Percentiles rank a stretch among this genome's conserved stretches.
phyloP scores from a whole-genome alignment of 257 asterid species.

The Linderniella brevidens region DNA sequence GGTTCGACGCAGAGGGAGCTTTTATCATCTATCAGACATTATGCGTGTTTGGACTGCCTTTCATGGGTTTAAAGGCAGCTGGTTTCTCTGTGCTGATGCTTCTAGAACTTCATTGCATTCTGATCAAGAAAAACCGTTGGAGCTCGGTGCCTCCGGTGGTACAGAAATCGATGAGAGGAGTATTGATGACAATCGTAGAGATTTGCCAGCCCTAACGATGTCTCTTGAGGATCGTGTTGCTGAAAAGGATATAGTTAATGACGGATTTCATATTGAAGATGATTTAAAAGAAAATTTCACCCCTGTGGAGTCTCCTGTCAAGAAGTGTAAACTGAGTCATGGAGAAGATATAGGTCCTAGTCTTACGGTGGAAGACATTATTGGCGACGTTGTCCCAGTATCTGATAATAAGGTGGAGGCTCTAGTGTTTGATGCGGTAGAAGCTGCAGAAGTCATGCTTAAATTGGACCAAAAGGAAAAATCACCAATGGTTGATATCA shows the following conservation, averaged over 20 bases:
- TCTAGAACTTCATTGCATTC: slow-evolving; percentile 10
- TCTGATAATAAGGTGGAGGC: slow-evolving; percentile 2
- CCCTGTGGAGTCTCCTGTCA: slow-evolving; percentile 13
- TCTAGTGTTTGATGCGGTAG: slow-evolving; percentile 8
- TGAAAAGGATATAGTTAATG: slow-evolving; percentile 11
- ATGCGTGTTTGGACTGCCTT: slow-evolving; percentile 42
- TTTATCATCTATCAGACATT: slow-evolving; percentile 43
- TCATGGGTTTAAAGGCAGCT: slow-evolving; percentile 16
- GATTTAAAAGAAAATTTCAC: slow-evolving; percentile 9
- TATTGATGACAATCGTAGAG: slow-evolving; percentile 8
- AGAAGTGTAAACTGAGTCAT: slow-evolving; percentile 22
- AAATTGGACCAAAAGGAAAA: slow-evolving; percentile 9
- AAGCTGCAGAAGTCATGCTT: slow-evolving; percentile 7
- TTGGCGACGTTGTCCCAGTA: neutral
- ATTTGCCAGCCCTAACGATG: slow-evolving; percentile 10
- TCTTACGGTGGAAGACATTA: slow-evolving; percentile 9
- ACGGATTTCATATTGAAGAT: neutral
- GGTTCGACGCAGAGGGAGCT: slow-evolving; percentile 34
- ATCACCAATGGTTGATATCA: slow-evolving; percentile 5
- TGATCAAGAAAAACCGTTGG: no score
- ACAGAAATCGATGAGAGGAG: no score
- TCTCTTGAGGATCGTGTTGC: slow-evolving; percentile 11
- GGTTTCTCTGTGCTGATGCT: slow-evolving; percentile 38
- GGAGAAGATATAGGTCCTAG: slow-evolving; percentile 10
- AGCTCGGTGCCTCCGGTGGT: no score